Conservation (phyloP, 2,329 filamentous ascomycete species). For the Lasiodiplodia sp. region DNA sequence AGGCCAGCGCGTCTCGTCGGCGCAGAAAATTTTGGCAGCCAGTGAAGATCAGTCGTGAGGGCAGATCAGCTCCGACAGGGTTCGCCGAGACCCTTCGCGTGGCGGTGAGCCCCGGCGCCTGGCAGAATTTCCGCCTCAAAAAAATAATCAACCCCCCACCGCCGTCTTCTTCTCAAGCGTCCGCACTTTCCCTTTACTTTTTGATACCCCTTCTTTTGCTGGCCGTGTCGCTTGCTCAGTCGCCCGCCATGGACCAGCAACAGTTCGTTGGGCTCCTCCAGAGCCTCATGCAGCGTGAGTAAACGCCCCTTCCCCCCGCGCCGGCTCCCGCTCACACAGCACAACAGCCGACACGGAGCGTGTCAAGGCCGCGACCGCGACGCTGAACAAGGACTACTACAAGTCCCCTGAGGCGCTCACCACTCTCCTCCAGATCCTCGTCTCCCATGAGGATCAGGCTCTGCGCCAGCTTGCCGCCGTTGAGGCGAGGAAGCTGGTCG, state of each 20-base stretch:
- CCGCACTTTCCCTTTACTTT: constrained; percentile 26
- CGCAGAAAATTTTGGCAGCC: constrained; percentile 9
- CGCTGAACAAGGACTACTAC: constrained; percentile 94
- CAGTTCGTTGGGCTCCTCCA: constrained; percentile 87
- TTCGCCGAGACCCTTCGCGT: constrained; percentile 2
- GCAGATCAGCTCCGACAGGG: constrained; percentile 16
- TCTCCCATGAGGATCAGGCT: constrained; percentile 71
- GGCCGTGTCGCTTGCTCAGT: constrained; percentile 20
- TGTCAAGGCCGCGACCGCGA: constrained; percentile 87
- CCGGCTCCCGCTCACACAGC: constrained; percentile 33
- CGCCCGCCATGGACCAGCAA: constrained; percentile 73
- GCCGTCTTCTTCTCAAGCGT: constrained; percentile 16
- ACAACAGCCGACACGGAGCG: constrained; percentile 72
- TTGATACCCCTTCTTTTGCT: constrained; percentile 27
- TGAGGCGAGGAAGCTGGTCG: constrained; percentile 81
- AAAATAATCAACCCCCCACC: constrained; percentile 24
- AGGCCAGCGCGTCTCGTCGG: neutral
- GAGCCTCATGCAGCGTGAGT: constrained; percentile 85
- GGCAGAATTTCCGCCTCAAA: constrained; percentile 30
- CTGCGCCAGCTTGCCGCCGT: constrained; percentile 91
- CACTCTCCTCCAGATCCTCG: constrained; percentile 85
- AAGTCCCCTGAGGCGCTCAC: constrained; percentile 82
- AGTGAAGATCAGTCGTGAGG: constrained; percentile 1
- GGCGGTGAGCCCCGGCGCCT: constrained; percentile 4
- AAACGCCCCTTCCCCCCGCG: constrained; percentile 42